phyloP scores from a whole-genome alignment of 202 grass and related monocot genomes.

The Dendrocalamus latiflorus region DNA sequence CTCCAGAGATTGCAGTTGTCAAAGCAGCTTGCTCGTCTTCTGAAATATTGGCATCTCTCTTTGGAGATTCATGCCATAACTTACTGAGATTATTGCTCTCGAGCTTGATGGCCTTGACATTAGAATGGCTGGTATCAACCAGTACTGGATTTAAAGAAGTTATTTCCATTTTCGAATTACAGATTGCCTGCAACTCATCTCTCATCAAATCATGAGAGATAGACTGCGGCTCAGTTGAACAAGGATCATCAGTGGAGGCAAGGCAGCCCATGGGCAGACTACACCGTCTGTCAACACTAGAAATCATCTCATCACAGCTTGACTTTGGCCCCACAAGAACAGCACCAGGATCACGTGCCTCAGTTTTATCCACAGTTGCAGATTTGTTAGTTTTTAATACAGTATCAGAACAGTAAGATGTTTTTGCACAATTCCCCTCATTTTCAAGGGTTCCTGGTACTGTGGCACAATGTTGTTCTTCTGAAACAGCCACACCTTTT shows the following conservation, averaged over 20 bases:
- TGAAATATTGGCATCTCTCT: not conserved
- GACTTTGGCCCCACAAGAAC: not conserved
- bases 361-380: not conserved
- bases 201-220: not conserved
- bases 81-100: not conserved
- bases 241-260: constrained; percentile 3
- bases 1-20: not conserved
- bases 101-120: not conserved
- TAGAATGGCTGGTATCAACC: not conserved
- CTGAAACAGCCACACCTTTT: not conserved
- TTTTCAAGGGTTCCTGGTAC: constrained; percentile 21
- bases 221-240: not conserved
- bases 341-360: not conserved
- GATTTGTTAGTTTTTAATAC: not conserved
- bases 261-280: not conserved
- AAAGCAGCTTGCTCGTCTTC: constrained; percentile 2
- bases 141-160: not conserved
- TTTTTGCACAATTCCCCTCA: not conserved
- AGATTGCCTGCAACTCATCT: not conserved
- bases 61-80: not conserved
- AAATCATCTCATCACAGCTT: not conserved
- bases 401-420: constrained; percentile 11
- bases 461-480: not conserved
- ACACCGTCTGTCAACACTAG: not conserved
- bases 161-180: not conserved